Base-by-base conservation (phyloP, 225 moss, liverwort and hornwort genomes). In the Asterella californica region DNA sequence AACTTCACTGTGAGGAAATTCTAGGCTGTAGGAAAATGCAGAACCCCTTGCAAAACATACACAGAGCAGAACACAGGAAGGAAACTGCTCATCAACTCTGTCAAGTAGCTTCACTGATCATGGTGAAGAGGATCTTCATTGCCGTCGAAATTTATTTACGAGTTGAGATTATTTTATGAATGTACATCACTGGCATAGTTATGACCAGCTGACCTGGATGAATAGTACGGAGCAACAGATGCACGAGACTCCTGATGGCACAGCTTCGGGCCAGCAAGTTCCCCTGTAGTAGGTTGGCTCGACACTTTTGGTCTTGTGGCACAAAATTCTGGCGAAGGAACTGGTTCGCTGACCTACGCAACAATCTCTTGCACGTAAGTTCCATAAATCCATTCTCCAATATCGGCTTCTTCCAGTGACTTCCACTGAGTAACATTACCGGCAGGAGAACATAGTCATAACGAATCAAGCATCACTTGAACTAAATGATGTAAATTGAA, bases 151-250 rank as follows among this genome's bases (percentile, higher is more conserved):
- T 68, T 81, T 19, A 87, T 3, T 54, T 18, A 0, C 22, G 72
- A 57, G 18, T 83, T 83, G 5, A 81, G 72, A 10, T 75, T 76
- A 74, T 87, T 83, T 60, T 83, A 87, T 15, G 55, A 63, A 50
- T 82, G 29, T 6, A 87, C 30, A 82, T 87, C 72, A 64, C 10
- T 60, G n/a, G 70, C 25, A 63, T 77, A 29, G 25, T 57, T 42
- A 57, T 17, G 0, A 7, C 4, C 21, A 46, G 46, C 12, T 22
- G 42, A 49, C 62, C 69, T 69, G 27, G 80, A 34, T 60, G 83
- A 69, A 18, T 80, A 32, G 60, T 60, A 52, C 27, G 59, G 53
- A 38, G 80, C 80, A 57, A 65, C 83, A 30, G 47, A 86, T 63
- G 30, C 54, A 48, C 50, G 86, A 6, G 52, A 74, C 17, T 59